Base-by-base conservation (phyloP, 2,329 filamentous ascomycete genomes). In the Exophiala spinifera region DNA sequence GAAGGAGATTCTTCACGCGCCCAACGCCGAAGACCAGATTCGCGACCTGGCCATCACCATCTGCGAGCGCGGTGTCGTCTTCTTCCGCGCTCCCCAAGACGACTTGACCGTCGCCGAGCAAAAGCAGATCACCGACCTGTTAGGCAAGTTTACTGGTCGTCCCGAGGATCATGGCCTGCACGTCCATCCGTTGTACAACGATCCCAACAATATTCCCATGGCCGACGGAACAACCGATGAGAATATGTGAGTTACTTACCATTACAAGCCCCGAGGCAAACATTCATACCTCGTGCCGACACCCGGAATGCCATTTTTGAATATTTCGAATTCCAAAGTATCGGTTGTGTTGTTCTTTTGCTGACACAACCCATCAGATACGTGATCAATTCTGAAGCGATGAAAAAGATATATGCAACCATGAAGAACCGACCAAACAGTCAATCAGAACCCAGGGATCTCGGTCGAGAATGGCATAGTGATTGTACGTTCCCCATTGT, bases 11-110 rank as follows among this genome's bases (percentile, higher is more conserved):
- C 73, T 89, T 4, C 72, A 82, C 23, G 80, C 82, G 0, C 74
- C 79, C 0, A 84, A 87, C 64, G 75, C 82, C 0, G 84, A 88
- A 49, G 79, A 83, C 42, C 71, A 86, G 17, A 66, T 88, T 20
- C 77, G 81, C 0, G 86, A 88, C 62, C 72, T 89, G 0, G 86
- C 84, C 33, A 83, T 49, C 19, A 52, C 45, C 21, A 50, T 79
- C 61, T 78, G 75, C 1, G 66, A 82, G 55, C 80, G 85, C 0
- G 85, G 85, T 10, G 85, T 88, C 2, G 84, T 87, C 21, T 87
- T 88, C 72, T 86, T 88, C 71, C 79, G 84, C n/a, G 67, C 74
- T 36, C 77, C 56, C 4, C 56, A 58, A 28, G 56, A 80, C 55
- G 72, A 77, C 60, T 69, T 76, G 17, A 73, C 69, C 3, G 71